phyloP scores from a whole-genome alignment of 768 basidiomycete species.

The Cystofilobasidium bisporidii region DNA sequence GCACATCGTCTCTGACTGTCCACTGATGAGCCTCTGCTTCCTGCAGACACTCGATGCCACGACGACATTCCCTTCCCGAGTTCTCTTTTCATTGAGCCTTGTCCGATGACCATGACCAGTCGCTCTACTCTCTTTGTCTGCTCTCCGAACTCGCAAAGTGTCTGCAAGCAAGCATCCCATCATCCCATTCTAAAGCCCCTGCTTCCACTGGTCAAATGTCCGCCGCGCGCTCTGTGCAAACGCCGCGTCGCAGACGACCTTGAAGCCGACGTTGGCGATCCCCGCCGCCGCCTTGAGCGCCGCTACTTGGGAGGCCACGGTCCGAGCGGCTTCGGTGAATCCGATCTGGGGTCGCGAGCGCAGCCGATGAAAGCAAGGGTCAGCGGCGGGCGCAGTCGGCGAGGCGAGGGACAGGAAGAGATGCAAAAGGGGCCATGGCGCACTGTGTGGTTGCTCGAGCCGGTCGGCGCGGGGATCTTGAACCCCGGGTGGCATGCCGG shows the following conservation, averaged over 20 bases:
- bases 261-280: constrained; percentile 12
- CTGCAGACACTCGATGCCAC: too few species aligned
- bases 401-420: too few species aligned
- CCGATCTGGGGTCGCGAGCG: not conserved
- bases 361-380: not conserved
- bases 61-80: too few species aligned
- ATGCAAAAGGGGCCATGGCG: not conserved
- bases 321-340: constrained; percentile 1
- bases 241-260: constrained; percentile 2
- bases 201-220: not conserved
- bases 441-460: constrained; percentile 8
- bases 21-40: too few species aligned
- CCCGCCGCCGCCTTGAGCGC: constrained; percentile 12
- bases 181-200: not conserved
- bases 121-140: too few species aligned
- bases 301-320: not conserved
- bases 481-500: constrained; percentile 14
- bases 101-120: too few species aligned
- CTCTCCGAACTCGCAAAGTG: too few species aligned
- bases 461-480: constrained; percentile 14
- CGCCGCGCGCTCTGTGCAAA: not conserved
- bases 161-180: not conserved
- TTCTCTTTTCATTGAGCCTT: not conserved
- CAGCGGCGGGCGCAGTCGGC: not conserved
- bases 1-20: too few species aligned